Evolutionary conservation across 2,329 filamentous ascomycete genomes (phyloP).

Genomic region (Phialophora expanda): DNA sequence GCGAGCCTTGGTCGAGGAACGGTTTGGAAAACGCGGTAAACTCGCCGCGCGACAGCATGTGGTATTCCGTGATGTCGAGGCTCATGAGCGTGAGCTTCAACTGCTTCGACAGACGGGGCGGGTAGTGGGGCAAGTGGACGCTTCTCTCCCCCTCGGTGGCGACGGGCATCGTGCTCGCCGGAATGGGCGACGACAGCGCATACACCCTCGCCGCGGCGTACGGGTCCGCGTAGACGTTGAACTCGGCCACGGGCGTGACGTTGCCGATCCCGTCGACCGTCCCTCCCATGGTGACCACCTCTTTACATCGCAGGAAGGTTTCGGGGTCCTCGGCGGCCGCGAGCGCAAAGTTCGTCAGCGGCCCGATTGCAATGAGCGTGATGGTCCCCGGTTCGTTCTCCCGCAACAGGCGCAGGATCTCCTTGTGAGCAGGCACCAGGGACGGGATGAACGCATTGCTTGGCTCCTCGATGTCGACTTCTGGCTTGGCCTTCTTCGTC

Average conservation of each 20-base stretch:
- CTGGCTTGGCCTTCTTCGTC: slow-evolving; percentile 54
- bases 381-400: slow-evolving; percentile 84
- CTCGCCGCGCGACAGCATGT: slow-evolving; percentile 66
- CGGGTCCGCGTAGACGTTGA: slow-evolving; percentile 92
- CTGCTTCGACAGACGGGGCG: slow-evolving; percentile 63
- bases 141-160: slow-evolving; percentile 45
- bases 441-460: slow-evolving; percentile 75
- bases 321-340: slow-evolving; percentile 88
- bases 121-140: slow-evolving; percentile 65
- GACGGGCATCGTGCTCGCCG: slow-evolving; percentile 79
- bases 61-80: slow-evolving; percentile 75
- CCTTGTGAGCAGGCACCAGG: slow-evolving; percentile 73
- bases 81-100: slow-evolving; percentile 75
- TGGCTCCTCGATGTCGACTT: slow-evolving; percentile 27
- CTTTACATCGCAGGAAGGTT: slow-evolving; percentile 84
- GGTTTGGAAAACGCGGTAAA: slow-evolving; percentile 64
- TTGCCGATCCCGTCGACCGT: slow-evolving; percentile 81
- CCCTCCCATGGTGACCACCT: slow-evolving; percentile 95
- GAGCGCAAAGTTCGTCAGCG: slow-evolving; percentile 89
- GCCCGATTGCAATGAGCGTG: slow-evolving; percentile 87
- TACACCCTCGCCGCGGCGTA: slow-evolving; percentile 77
- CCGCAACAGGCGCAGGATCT: slow-evolving; percentile 84
- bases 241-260: slow-evolving; percentile 82
- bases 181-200: slow-evolving; percentile 74
- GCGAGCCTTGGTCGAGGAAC: slow-evolving; percentile 62